Conservation (phyloP, 2,329 filamentous ascomycete genomes). For the Clonostachys sp. region DNA sequence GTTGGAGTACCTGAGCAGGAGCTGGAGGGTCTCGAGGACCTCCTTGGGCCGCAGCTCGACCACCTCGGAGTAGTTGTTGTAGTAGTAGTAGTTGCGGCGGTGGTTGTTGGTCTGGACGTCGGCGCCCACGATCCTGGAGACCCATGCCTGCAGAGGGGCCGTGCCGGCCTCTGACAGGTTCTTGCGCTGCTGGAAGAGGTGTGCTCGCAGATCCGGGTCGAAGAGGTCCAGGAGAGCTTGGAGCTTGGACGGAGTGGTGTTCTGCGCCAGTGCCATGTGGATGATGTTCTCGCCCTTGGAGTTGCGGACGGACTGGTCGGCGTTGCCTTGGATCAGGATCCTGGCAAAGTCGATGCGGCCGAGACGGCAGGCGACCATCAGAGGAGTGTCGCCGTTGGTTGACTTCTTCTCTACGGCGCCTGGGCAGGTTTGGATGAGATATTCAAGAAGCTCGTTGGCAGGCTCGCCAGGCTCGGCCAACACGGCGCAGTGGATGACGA, state of each 20-base stretch:
- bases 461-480: conserved; percentile 31
- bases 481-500: conserved; percentile 64
- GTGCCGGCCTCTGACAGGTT: conserved; percentile 43
- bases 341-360: conserved; percentile 50
- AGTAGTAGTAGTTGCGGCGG: conserved; percentile 5
- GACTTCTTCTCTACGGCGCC: conserved; percentile 59
- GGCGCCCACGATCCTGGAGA: conserved; percentile 24
- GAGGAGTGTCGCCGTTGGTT: conserved; percentile 55
- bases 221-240: conserved; percentile 51
- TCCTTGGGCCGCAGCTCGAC: conserved; percentile 19
- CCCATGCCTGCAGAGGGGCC: conserved; percentile 61
- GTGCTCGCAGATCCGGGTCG: conserved; percentile 47
- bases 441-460: conserved; percentile 54
- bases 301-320: conserved; percentile 64
- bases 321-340: conserved; percentile 61
- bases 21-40: conserved; percentile 33
- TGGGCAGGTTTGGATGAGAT: conserved; percentile 60
- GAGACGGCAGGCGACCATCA: conserved; percentile 60
- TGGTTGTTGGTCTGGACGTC: conserved; percentile 6
- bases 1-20: conserved; percentile 42
- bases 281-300: conserved; percentile 60
- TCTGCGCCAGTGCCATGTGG: conserved; percentile 45
- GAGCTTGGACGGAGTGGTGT: conserved; percentile 27
- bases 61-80: conserved; percentile 3
- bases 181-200: conserved; percentile 56